A percentile compares a stretch with the other conserved stretches of the same genome.
Conservation (phyloP, 2,329 filamentous ascomycete genomes). For the Ceratocystis alfenasii region DNA sequence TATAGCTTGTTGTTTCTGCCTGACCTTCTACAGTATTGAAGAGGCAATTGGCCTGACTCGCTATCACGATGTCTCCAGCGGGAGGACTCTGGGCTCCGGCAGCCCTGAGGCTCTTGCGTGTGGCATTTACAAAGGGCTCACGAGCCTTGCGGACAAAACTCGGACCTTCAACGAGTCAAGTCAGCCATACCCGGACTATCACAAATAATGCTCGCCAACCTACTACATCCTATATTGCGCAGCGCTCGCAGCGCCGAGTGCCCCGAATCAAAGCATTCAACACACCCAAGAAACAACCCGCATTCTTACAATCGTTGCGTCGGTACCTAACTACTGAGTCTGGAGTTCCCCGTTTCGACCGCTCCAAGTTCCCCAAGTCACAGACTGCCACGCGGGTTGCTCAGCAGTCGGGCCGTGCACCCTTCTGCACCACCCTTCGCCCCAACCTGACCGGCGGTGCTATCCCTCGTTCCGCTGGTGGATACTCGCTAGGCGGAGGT, state of each 20-base stretch:
- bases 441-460: conserved; percentile 86
- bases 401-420: conserved; percentile 53
- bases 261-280: conserved; percentile 21
- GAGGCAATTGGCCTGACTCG: conserved; percentile 11
- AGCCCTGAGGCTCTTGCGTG: conserved; percentile 43
- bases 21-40: conserved; percentile 9
- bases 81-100: conserved; percentile 47
- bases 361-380: conserved; percentile 20
- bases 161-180: conserved; percentile 34
- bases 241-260: conserved; percentile 39
- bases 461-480: conserved; percentile 71
- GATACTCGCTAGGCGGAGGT: conserved; percentile 58
- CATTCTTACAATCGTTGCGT: conserved; percentile 18
- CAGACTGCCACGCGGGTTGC: conserved; percentile 20
- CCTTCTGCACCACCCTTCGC: conserved; percentile 77
- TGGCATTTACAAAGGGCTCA: conserved; percentile 40
- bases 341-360: conserved; percentile 20
- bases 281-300: conserved; percentile 17
- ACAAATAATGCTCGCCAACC: conserved; percentile 38
- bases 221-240: conserved; percentile 40
- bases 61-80: conserved; percentile 41
- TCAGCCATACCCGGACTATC: conserved; percentile 37
- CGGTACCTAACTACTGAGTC: conserved; percentile 20
- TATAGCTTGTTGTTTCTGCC: conserved; percentile 14
- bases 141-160: conserved; percentile 42